These are phyloP conservation scores for Trypethelium eluteriae DNA, from an alignment of 495 filamentous ascomycete species.

Conservation along the genomic window DNA sequence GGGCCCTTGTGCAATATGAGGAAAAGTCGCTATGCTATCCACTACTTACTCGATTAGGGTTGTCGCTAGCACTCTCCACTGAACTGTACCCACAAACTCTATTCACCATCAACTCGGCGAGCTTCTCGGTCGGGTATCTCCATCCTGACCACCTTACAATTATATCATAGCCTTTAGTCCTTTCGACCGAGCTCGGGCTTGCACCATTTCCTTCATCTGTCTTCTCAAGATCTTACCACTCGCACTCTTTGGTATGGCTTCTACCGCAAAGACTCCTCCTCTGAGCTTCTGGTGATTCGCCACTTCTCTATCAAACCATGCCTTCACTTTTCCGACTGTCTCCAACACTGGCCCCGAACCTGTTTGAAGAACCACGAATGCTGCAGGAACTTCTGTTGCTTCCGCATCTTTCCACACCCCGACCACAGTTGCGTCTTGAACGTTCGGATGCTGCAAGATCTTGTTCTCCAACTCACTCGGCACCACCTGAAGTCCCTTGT, in stretches of 20 bases:
- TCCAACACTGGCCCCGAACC: slow-evolving; percentile 38
- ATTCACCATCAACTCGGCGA: too few relatives aligned
- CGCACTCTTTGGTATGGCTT: slow-evolving; percentile 74
- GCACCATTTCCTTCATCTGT: slow-evolving; percentile 49
- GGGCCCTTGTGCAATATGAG: too few relatives aligned
- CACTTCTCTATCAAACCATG: slow-evolving; percentile 55
- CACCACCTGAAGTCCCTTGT: slow-evolving; percentile 24
- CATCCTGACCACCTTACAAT: neutral
- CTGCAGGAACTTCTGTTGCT: slow-evolving; percentile 71
- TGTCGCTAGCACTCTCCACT: too few relatives aligned
- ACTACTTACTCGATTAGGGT: too few relatives aligned
- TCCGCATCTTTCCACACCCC: slow-evolving; percentile 56
- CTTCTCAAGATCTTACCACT: slow-evolving; percentile 84
- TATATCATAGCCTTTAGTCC: neutral
- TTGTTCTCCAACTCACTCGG: slow-evolving; percentile 26
- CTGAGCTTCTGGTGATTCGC: slow-evolving; percentile 68
- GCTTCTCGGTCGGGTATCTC: too few relatives aligned
- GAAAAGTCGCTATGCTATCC: too few relatives aligned
- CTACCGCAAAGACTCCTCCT: slow-evolving; percentile 74
- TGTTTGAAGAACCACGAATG: slow-evolving; percentile 61
- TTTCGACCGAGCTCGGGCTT: neutral
- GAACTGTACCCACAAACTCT: too few relatives aligned
- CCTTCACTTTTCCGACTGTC: slow-evolving; percentile 35
- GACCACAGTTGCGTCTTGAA: slow-evolving; percentile 82
- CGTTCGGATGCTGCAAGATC: slow-evolving; percentile 46